Evolutionary conservation across 192 early-diverging fungal species (phyloP).

Genomic region (Backusella westeae): DNA sequence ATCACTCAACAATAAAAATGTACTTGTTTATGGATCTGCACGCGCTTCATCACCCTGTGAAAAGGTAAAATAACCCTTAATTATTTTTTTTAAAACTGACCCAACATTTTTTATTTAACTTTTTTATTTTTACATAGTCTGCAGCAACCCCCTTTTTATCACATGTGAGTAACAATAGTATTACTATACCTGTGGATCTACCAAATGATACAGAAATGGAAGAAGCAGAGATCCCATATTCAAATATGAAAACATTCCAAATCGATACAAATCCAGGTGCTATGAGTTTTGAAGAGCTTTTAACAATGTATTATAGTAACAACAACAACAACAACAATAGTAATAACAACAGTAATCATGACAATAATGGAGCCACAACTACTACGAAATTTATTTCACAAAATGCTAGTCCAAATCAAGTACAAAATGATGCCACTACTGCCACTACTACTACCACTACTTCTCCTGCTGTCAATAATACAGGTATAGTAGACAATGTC

Average conservation of each 20-base stretch:
- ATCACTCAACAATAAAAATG: slow-evolving; percentile 7
- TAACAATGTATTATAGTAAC: slow-evolving; percentile 18
- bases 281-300: slow-evolving; percentile 24
- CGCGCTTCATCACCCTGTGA: slow-evolving; percentile 19
- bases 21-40: slow-evolving; percentile 23
- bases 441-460: not conserved
- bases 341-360: not conserved
- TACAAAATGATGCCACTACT: not conserved
- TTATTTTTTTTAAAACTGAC: not conserved
- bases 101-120: slow-evolving; percentile 10
- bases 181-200: slow-evolving; percentile 17
- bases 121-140: not conserved
- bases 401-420: not conserved
- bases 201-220: slow-evolving; percentile 10
- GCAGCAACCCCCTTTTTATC: slow-evolving; percentile 13
- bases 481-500: not conserved
- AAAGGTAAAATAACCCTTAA: not conserved
- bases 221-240: not conserved
- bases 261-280: slow-evolving; percentile 8
- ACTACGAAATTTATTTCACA: not conserved
- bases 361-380: not conserved
- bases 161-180: slow-evolving; percentile 15
- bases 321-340: not conserved
- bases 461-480: not conserved
- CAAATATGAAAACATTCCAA: not conserved